phyloP scores from a whole-genome alignment of 2,329 filamentous ascomycete genomes.

The Paramyrothecium roridum region DNA sequence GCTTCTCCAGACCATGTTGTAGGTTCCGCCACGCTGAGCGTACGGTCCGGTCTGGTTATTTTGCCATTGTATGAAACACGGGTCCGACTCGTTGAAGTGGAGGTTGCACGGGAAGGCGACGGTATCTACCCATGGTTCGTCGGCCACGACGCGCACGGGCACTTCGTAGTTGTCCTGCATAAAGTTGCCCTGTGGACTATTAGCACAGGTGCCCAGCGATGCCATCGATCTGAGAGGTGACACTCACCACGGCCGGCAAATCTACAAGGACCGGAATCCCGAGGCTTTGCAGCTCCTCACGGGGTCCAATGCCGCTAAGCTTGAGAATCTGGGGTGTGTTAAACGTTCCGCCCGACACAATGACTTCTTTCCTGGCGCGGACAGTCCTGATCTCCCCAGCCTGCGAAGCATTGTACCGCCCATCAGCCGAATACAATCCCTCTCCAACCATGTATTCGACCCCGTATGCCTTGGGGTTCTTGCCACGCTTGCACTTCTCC shows the following conservation, averaged over 20 bases:
- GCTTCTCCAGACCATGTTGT: background rate
- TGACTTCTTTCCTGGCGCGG: slow-evolving; percentile 14
- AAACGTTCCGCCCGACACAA: slow-evolving; percentile 15
- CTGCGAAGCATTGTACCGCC: slow-evolving; percentile 8
- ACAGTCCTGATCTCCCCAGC: slow-evolving; percentile 7
- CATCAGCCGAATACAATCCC: slow-evolving; percentile 38
- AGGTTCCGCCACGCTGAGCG: background rate
- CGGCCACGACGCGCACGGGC: slow-evolving; percentile 26
- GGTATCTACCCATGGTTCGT: slow-evolving; percentile 8
- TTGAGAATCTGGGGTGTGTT: slow-evolving; percentile 41
- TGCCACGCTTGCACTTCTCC: background rate
- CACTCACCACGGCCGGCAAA: slow-evolving; percentile 36
- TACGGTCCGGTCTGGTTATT: background rate
- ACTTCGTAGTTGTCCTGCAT: slow-evolving; percentile 24
- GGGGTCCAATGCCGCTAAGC: slow-evolving; percentile 44
- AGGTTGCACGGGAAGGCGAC: background rate
- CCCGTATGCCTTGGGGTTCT: slow-evolving; percentile 10
- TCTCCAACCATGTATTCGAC: slow-evolving; percentile 35
- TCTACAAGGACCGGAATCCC: slow-evolving; percentile 42
- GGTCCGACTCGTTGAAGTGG: background rate
- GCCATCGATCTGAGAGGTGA: background rate
- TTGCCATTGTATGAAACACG: background rate
- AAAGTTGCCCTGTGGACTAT: slow-evolving; percentile 5
- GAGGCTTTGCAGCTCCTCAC: slow-evolving; percentile 29
- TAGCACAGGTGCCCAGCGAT: background rate